Base-by-base conservation (phyloP, 108 stramenopile genomes). In the Cyclotella kingstonii region DNA sequence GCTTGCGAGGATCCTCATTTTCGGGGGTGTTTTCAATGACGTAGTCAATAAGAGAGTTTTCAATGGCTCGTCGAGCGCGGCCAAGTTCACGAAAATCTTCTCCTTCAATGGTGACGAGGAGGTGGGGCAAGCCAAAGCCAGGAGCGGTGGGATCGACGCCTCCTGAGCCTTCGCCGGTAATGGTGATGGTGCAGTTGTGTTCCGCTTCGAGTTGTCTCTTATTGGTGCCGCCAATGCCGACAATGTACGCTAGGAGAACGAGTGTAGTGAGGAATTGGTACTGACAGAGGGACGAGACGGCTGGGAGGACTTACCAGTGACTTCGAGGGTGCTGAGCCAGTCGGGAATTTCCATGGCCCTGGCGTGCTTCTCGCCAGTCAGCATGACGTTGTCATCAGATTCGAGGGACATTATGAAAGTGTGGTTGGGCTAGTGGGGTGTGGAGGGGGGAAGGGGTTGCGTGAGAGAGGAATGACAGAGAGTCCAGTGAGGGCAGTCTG, bases 261-360 rank as follows among this genome's bases (percentile, higher is more conserved):
- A 25, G 35, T 63, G 12, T 28, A 10, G 21, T 28, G 34, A 21
- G 31, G 18, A 44, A 45, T 6, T 28, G 23, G 59, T 31, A 40
- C 30, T 5, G 40, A 34, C 12, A 31, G 42, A 15, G 46, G 34
- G 17, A 22, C 27, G 58, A 5, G 6, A 18, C 5, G 17, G 54
- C 17, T 11, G 29, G 25, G 21, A 58, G n/a, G 23, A 70, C 73
- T 74, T 38, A 74, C 73, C 49, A 10, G 58, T 66, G 55, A 66
- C 65, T 21, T 46, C 57, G 1, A 58, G 31, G 33, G 50, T 66
- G 50, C 74, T 75, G 54, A 75, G 52, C 74, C 74, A 75, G 38
- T 49, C 39, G 34, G 74, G 74, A 15, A 75, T 54, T 18, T 66
- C 74, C 66, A 75, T 66, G 2, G 66, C 51, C 27, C 65, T 39